Percentiles rank a stretch among this genome's conserved stretches.
These are phyloP conservation scores for Rauvolfia tetraphylla DNA, from an alignment of 257 asterid species.

Conservation along the genomic window DNA sequence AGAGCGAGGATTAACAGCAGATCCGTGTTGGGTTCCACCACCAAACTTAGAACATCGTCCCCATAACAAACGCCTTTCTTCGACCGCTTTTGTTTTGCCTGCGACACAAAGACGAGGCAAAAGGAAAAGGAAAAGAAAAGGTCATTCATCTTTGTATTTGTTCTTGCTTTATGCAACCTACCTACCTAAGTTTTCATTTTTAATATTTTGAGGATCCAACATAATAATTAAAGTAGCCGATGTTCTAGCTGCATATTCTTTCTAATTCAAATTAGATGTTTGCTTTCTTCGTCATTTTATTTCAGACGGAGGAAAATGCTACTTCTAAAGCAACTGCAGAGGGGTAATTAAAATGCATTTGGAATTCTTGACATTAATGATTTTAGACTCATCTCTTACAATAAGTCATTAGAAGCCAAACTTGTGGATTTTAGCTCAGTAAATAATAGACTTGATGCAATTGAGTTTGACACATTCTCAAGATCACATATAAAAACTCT, in stretches of 20 bases:
- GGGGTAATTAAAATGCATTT: no score
- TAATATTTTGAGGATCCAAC: neutral
- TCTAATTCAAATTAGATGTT: no score
- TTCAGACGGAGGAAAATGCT: no score
- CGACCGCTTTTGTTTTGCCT: constrained; percentile 55
- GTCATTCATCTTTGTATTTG: neutral
- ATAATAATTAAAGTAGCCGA: neutral
- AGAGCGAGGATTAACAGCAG: constrained; percentile 65
- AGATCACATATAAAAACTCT: neutral
- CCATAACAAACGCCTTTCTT: constrained; percentile 56
- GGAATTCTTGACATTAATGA: no score
- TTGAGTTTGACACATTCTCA: neutral
- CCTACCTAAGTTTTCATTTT: neutral
- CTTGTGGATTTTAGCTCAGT: neutral
- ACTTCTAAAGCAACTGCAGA: no score
- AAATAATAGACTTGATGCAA: neutral
- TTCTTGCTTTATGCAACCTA: constrained; percentile 3
- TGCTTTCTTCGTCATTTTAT: no score
- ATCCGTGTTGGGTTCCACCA: constrained; percentile 62
- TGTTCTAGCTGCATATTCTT: no score
- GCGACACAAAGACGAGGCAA: constrained; percentile 13
- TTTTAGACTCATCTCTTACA: no score
- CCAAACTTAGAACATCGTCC: constrained; percentile 62
- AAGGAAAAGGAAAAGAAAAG: neutral
- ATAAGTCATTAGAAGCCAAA: neutral